These are phyloP conservation scores for Papilionanthe hybrid DNA, from an alignment of 116 monocot species.

Conservation along the genomic window DNA sequence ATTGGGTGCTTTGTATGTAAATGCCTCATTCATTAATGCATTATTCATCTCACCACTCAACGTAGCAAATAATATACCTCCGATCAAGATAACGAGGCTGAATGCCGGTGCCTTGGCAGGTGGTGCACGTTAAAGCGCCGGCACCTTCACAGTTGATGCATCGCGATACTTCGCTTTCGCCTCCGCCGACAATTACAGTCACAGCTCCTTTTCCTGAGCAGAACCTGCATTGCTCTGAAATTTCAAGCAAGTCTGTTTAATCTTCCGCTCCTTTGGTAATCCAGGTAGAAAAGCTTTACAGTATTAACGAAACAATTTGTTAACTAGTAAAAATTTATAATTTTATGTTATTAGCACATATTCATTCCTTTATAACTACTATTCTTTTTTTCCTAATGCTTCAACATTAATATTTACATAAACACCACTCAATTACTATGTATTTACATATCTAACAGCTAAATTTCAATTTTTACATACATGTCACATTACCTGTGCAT, in stretches of 20 bases:
- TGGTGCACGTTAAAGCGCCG: constrained; percentile 79
- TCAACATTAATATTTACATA: too few species aligned
- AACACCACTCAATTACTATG: too few species aligned
- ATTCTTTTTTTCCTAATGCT: too few species aligned
- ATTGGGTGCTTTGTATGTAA: too few species aligned
- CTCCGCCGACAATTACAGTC: constrained; percentile 64
- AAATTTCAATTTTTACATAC: too few species aligned
- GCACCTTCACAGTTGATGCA: constrained; percentile 86
- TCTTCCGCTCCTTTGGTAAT: not conserved
- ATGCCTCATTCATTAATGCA: too few species aligned
- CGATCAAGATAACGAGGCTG: constrained; percentile 96
- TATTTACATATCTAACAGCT: too few species aligned
- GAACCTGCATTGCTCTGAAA: constrained; percentile 85
- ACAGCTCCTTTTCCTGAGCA: constrained; percentile 65
- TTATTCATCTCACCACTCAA: too few species aligned
- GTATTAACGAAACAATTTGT: not conserved
- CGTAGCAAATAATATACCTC: constrained; percentile 28
- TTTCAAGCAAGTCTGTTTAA: constrained; percentile 22
- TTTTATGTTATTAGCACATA: too few species aligned
- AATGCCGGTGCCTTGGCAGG: constrained; percentile 84
- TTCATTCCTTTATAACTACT: not conserved
- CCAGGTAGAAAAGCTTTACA: not conserved
- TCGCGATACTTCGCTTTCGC: constrained; percentile 65
- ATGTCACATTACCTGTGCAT: too few species aligned
- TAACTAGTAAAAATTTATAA: not conserved